phyloP scores from a whole-genome alignment of 331 rosid genomes.

The Dryas integrifolia region DNA sequence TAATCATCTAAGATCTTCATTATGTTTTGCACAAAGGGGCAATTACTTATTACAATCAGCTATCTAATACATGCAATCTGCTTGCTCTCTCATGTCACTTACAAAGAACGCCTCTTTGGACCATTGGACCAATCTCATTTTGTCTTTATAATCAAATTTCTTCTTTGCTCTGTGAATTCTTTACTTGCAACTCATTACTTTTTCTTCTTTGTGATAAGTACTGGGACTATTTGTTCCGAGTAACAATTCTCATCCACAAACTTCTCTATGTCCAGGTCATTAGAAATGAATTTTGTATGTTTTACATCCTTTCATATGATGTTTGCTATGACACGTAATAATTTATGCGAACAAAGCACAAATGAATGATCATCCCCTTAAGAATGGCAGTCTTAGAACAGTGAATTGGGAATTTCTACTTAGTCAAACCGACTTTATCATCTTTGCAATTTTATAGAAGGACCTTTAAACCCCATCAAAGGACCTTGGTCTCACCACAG shows the following conservation, averaged over 20 bases:
- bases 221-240: not conserved
- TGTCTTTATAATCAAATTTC: not conserved
- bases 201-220: not conserved
- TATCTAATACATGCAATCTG: not conserved
- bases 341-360: not conserved
- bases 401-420: conserved; percentile 7
- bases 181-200: conserved; percentile 1
- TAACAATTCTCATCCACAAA: not conserved
- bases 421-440: not conserved
- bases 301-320: not conserved
- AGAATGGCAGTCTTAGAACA: not conserved
- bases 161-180: not conserved
- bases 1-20: conserved; percentile 34
- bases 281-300: not conserved
- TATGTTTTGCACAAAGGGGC: conserved; percentile 26
- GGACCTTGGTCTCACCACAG: not conserved
- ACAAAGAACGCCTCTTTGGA: conserved; percentile 18
- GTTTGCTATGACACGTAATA: not conserved
- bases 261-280: not conserved
- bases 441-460: not conserved
- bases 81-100: conserved; percentile 6
- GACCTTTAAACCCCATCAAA: not conserved
- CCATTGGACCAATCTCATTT: conserved; percentile 16
- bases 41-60: not conserved
- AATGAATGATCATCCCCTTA: not conserved